Base-by-base conservation (phyloP, 2,329 filamentous ascomycete genomes). In the Penicillium frequentans region DNA sequence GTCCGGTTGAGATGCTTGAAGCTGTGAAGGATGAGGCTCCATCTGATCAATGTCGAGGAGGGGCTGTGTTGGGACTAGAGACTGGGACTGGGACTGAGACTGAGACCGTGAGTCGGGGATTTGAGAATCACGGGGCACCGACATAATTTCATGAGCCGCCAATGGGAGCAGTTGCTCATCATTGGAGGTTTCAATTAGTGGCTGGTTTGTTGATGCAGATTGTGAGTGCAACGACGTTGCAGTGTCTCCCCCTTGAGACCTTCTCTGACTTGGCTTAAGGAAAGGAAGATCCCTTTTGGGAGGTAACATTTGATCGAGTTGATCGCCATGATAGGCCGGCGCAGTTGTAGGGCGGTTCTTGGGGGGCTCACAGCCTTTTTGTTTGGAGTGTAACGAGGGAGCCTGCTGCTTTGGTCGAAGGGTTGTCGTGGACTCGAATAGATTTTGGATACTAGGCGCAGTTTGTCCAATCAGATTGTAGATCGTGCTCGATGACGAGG, bases 241-340 rank as follows among this genome's bases (percentile, higher is more conserved):
- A 26, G 27, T n/a, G 8, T 19, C 44, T 26, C 53, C 43, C 23
- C 56, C 31, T 48, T 37, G 57, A 2, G 62, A 11, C 49, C 58
- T 64, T 51, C 69, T 70, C 27, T 60, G 37, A 16, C 53, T 61
- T 21, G 66, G 65, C 54, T 68, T 75, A 26, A 66, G 52, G 54
- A 79, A 80, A 3, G 77, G 77, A 0, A 80, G 68, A 16, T 73
- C 67, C 58, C 77, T 61, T 57, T 70, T 77, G 21, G 77, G 77
- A 16, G 77, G 77, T n/a, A 79, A 65, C 51, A 71, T 64, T 46
- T 73, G 61, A 31, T 70, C 68, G 5, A 76, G 63, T 24, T 70
- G 60, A 7, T 63, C 48, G 16, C 72, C 69, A 43, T 68, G 68
- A 21, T 62, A 68, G 3, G 58, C 61, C 21, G 70, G 66, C 7